Base-by-base conservation (phyloP, 306 rosid species). In the Malus sylvestris region DNA sequence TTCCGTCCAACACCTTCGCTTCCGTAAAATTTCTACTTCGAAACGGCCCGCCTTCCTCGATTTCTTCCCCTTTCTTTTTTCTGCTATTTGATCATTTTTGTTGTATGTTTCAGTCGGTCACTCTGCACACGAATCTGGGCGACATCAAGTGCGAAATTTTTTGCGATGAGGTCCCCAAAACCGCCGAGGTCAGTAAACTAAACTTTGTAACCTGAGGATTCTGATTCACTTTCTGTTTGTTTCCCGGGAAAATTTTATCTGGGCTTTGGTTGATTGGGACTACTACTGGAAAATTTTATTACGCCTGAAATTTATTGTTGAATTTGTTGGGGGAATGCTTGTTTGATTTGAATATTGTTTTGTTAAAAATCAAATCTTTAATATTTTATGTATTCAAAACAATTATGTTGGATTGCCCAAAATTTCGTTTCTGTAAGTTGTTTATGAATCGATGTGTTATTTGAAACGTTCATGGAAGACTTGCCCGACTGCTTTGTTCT, bases 111-210 rank as follows among this genome's bases (percentile, higher is more conserved):
- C 86, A 92, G 97, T 83, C 96, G 23, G 93, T 95, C 60, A 95
- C 98, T 80, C 82, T 95, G 63, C 97, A 92, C 85, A 95, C 98
- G 23, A 95, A 95, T 83, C 96, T 92, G 22, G 98, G 97, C 15
- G 97, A 95, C 74, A 88, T 95, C 84, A 92, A 95, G 82, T 95
- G 98, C 80, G 97, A 92, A 85, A 87, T 90, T 83, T 95, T 86
- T 78, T 90, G 98, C 81, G 97, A 95, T 65, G 97, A 92, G 82
- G 97, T 95, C 10, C 92, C 96, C 22, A 95, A 95, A 72, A 15
- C 96, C 32, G 86, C 97, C 32, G 97, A 95, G 96, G 98, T 91
- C 32, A 79, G 64, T 81, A 6, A 11, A 10, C 30, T n/a, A 11
- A 11, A 10, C 30, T 25, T 40, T 4, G 11, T 35, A 3, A 16